Evolutionary conservation across 495 filamentous ascomycete genomes (phyloP), one percentile per base, ranked within the genome.

Genomic region (Hyphodiscus hymeniophilus): DNA sequence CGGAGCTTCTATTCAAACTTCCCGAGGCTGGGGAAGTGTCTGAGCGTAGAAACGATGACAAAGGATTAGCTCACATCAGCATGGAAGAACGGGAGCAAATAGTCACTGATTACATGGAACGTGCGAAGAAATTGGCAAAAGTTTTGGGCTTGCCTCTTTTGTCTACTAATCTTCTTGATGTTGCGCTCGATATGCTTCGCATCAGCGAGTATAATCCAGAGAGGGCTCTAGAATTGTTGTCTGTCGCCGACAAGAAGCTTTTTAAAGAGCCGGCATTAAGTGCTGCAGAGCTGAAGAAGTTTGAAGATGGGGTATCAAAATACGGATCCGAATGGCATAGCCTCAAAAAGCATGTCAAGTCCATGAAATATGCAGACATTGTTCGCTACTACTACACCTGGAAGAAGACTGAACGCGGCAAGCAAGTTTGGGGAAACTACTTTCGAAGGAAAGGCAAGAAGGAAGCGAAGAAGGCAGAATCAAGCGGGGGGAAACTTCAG

Each of bases 351-450:
- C 85, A 95, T 62, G 84, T 95, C 56, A 89, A 87, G 61, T 86
- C 85, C 0, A 76, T 88, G 23, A 79, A 75, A 33, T 76, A 87
- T 51, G 79, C 77, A 26, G 78, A 87, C 40, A 84, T 96, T 47
- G 87, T 92, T 22, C 82, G 92, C 10, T 94, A 85, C 51, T 99
- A 97, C 62, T 97, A 97, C 63, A 85, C 85, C 56, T 99, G 94
- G 94, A 99, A 99, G 71, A 96, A 96, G 63, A 89, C 89, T 0
- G 77, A 84, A 1, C 75, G 80, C 38, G 92, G 94, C 22, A 80
- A 77, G 56, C 78, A 89, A 57, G 76, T 99, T 21, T 97, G 94
- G 94, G 87, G 85, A 28, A 83, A 77, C 42, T 95, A 85, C 48
- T 82, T 87, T 48, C 87, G 84, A 4, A 73, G 92, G 20, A 91